A percentile compares a stretch with the other conserved stretches of the same genome.
These are phyloP conservation scores for Pyrenula massariospora DNA, from an alignment of 495 filamentous ascomycete genomes.

Conservation along the genomic window DNA sequence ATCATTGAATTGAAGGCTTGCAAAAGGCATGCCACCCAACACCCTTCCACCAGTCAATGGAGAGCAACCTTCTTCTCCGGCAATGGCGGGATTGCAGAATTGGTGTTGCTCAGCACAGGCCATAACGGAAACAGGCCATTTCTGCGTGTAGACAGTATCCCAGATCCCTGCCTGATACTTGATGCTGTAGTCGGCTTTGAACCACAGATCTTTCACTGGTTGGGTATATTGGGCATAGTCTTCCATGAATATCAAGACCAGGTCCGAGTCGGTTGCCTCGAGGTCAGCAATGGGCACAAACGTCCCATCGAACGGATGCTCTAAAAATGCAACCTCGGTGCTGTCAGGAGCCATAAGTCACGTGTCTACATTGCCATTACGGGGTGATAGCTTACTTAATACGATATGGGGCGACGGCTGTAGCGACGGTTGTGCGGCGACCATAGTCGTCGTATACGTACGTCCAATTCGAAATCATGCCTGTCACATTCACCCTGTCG, in stretches of 20 bases:
- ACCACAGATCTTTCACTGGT: constrained; percentile 1
- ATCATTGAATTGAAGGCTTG: not conserved
- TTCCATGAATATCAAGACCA: constrained; percentile 6
- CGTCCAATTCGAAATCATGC: not conserved
- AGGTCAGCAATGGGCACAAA: constrained; percentile 1
- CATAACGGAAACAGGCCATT: not conserved
- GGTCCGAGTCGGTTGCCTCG: constrained; percentile 5
- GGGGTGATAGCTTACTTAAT: no score
- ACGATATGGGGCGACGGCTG: no score
- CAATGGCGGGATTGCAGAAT: constrained; percentile 7
- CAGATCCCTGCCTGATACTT: not conserved
- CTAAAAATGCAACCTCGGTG: not conserved
- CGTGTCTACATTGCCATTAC: no score
- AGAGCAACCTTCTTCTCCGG: not conserved
- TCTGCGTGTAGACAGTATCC: constrained; percentile 1
- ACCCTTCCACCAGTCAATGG: not conserved
- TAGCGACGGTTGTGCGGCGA: no score
- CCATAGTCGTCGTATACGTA: not conserved
- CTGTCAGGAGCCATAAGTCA: not conserved
- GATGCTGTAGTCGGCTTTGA: not conserved
- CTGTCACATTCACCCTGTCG: not conserved
- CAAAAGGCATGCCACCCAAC: not conserved
- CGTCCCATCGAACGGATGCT: not conserved
- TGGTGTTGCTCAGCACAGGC: constrained; percentile 9
- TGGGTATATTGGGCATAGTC: constrained; percentile 1